phyloP scores from a whole-genome alignment of 2,329 filamentous ascomycete species.

The Lasiodiplodia citricola region DNA sequence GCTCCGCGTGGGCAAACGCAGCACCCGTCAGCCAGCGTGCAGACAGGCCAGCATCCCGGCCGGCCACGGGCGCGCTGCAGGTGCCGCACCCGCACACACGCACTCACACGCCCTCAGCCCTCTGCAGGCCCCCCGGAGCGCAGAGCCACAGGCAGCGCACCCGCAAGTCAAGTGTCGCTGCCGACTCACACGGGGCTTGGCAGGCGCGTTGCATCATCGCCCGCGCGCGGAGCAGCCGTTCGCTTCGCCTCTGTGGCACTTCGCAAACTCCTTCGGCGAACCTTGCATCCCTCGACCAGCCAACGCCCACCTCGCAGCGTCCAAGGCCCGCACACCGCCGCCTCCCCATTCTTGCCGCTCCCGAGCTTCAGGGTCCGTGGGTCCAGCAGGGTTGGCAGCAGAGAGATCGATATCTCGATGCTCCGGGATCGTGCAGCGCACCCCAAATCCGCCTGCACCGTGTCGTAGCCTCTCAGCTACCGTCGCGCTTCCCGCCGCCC shows the following conservation, averaged over 20 bases:
- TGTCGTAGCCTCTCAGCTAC: slow-evolving; percentile 23
- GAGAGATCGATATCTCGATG: slow-evolving; percentile 28
- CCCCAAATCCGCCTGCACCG: slow-evolving; percentile 15
- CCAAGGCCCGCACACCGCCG: slow-evolving; percentile 24
- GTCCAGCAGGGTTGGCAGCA: slow-evolving; percentile 17
- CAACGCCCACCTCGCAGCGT: slow-evolving; percentile 25
- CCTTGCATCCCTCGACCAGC: slow-evolving; percentile 28
- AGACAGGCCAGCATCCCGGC: slow-evolving; percentile 17
- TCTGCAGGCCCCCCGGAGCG: slow-evolving; percentile 10
- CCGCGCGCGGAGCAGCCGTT: slow-evolving; percentile 24
- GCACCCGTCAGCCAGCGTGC: slow-evolving; percentile 10
- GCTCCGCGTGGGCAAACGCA: slow-evolving; percentile 3
- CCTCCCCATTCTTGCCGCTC: slow-evolving; percentile 27
- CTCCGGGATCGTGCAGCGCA: slow-evolving; percentile 27
- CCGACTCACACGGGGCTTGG: slow-evolving; percentile 19
- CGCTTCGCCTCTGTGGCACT: slow-evolving; percentile 26
- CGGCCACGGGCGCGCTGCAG: slow-evolving; percentile 23
- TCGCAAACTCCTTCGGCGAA: slow-evolving; percentile 25
- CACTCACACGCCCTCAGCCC: neutral
- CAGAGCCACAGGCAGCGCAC: neutral
- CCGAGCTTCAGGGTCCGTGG: slow-evolving; percentile 26
- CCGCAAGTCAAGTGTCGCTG: neutral
- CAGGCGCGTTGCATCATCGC: slow-evolving; percentile 23
- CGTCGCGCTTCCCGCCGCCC: slow-evolving; percentile 6
- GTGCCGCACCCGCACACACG: slow-evolving; percentile 9